Evolutionary conservation across 2,329 filamentous ascomycete species (phyloP).

Genomic region (Hirsutella minnesotensis): DNA sequence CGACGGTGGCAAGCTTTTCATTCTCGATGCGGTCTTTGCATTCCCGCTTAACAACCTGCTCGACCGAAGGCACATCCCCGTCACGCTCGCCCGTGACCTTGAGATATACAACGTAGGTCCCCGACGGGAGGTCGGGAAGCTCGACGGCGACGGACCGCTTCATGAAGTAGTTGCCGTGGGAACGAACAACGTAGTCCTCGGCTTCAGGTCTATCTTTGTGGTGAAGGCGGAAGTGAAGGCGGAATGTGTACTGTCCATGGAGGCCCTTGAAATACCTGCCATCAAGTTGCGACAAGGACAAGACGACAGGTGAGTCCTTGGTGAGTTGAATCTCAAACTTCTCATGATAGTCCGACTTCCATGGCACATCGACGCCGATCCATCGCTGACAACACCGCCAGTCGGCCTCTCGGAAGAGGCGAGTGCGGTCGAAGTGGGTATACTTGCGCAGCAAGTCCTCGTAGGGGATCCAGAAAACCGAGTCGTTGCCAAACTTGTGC

Average conservation of each 20-base stretch:
- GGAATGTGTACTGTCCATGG: slow-evolving; percentile 43
- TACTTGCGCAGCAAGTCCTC: slow-evolving; percentile 52
- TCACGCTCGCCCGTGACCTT: slow-evolving; percentile 40
- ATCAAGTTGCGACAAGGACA: slow-evolving; percentile 51
- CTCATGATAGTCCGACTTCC: slow-evolving; percentile 49
- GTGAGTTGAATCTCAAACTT: slow-evolving; percentile 47
- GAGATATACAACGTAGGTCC: slow-evolving; percentile 45
- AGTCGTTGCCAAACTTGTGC: slow-evolving; percentile 49
- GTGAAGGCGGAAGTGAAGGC: slow-evolving; percentile 39
- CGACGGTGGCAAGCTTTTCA: slow-evolving; percentile 47
- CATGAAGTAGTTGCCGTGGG: slow-evolving; percentile 47
- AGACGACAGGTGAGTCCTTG: slow-evolving; percentile 43
- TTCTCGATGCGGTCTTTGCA: slow-evolving; percentile 35
- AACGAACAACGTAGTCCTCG: slow-evolving; percentile 48
- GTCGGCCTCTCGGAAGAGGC: slow-evolving; percentile 43
- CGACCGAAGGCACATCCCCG: slow-evolving; percentile 30
- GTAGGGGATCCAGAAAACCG: slow-evolving; percentile 53
- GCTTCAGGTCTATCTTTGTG: slow-evolving; percentile 32
- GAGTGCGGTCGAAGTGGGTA: slow-evolving; percentile 47
- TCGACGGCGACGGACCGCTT: slow-evolving; percentile 46
- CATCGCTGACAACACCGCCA: slow-evolving; percentile 49
- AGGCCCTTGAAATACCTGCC: slow-evolving; percentile 50
- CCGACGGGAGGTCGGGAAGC: slow-evolving; percentile 39
- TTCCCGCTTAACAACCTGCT: slow-evolving; percentile 44
- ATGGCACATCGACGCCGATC: slow-evolving; percentile 50